Conservation (phyloP, 129 eudicot species). For the Solidago caesia region DNA sequence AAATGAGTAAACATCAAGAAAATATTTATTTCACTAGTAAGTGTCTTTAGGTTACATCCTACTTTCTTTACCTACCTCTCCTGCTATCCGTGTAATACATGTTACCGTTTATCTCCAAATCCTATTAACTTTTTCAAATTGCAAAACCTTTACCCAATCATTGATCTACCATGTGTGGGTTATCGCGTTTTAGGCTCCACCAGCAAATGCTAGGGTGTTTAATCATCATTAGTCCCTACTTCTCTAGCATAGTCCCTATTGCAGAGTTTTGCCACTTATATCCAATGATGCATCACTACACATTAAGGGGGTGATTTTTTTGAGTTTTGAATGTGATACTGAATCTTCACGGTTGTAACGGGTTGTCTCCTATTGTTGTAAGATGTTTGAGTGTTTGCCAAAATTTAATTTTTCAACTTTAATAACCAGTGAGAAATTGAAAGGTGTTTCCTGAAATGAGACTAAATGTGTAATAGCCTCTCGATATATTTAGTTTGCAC, state of each 20-base stretch:
- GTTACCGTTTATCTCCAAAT: too few relatives aligned
- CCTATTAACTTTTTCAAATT: neutral
- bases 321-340: neutral
- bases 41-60: too few relatives aligned
- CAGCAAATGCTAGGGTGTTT: neutral
- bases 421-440: neutral
- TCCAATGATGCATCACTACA: neutral
- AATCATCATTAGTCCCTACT: neutral
- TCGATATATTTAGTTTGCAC: neutral
- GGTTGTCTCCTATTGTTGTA: neutral
- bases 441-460: neutral
- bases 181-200: neutral
- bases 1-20: too few relatives aligned
- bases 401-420: neutral
- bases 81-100: too few relatives aligned
- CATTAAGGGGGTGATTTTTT: neutral
- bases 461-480: neutral
- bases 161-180: neutral
- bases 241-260: neutral
- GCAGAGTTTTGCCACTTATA: neutral
- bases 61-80: too few relatives aligned
- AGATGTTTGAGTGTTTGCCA: neutral
- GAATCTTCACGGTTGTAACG: neutral
- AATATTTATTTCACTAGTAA: too few relatives aligned
- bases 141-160: neutral